Percentiles rank a stretch among this genome's conserved stretches.
These are phyloP conservation scores for Fusarium sp. DNA, from an alignment of 2,329 filamentous ascomycete species.

Conservation along the genomic window DNA sequence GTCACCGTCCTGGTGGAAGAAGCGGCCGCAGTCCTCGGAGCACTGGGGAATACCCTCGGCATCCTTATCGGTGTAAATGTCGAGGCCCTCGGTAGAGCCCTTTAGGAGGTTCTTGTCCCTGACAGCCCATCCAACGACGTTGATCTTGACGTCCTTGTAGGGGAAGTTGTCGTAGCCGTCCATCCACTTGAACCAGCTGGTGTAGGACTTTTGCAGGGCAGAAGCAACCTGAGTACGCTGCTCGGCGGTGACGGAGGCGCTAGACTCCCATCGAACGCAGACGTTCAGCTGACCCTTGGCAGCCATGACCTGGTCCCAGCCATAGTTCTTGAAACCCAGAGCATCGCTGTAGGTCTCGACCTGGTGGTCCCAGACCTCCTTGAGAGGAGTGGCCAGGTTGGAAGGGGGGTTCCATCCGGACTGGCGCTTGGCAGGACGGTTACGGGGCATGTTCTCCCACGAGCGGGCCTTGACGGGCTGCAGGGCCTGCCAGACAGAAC, in stretches of 20 bases:
- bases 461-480: constrained; percentile 26
- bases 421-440: constrained; percentile 44
- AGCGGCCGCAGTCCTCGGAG: constrained; percentile 51
- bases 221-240: constrained; percentile 51
- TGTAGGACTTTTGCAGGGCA: constrained; percentile 49
- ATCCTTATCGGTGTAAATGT: constrained; percentile 55
- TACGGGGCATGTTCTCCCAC: constrained; percentile 17
- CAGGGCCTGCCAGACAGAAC: constrained; percentile 44
- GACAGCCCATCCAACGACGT: constrained; percentile 56
- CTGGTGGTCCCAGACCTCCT: constrained; percentile 47
- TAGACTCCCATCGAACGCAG: constrained; percentile 57
- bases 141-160: constrained; percentile 50
- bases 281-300: constrained; percentile 45
- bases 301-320: constrained; percentile 48
- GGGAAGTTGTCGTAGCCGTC: constrained; percentile 57
- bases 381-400: constrained; percentile 39
- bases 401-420: constrained; percentile 45
- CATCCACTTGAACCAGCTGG: constrained; percentile 55
- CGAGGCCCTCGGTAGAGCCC: constrained; percentile 49
- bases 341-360: constrained; percentile 41
- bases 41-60: constrained; percentile 54
- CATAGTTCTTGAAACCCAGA: constrained; percentile 47
- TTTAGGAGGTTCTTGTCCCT: constrained; percentile 50
- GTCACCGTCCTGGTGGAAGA: constrained; percentile 56
- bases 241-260: constrained; percentile 48